These are phyloP conservation scores for Scedosporium aurantiacum DNA, from an alignment of 2,329 filamentous ascomycete genomes.

Conservation along the genomic window DNA sequence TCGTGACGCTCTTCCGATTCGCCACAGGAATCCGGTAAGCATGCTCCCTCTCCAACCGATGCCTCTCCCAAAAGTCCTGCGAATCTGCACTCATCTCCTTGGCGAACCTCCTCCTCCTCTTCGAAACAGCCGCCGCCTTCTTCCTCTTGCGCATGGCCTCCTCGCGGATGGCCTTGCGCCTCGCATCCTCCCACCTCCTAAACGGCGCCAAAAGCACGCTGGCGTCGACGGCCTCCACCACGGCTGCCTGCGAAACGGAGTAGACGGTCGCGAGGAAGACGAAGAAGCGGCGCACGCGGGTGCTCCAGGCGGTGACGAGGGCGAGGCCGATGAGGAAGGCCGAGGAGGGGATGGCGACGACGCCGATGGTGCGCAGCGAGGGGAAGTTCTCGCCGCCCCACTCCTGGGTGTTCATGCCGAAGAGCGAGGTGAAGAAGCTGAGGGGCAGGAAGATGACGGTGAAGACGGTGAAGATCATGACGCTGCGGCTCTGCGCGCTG, in stretches of 20 bases:
- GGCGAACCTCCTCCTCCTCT: slow-evolving; percentile 17
- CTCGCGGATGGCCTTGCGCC: background rate
- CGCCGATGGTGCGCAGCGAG: slow-evolving; percentile 32
- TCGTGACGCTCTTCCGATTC: slow-evolving; percentile 17
- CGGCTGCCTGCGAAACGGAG: background rate
- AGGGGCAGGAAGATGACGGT: slow-evolving; percentile 53
- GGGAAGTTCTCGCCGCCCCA: slow-evolving; percentile 41
- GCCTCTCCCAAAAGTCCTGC: slow-evolving; percentile 28
- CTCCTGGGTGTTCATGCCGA: slow-evolving; percentile 54
- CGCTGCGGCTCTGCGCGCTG: slow-evolving; percentile 48
- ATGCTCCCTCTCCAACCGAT: slow-evolving; percentile 25
- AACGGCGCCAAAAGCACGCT: background rate
- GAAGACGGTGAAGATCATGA: slow-evolving; percentile 56
- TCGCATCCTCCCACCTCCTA: background rate
- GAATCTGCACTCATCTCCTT: slow-evolving; percentile 20
- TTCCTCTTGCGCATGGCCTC: slow-evolving; percentile 3
- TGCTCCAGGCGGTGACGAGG: slow-evolving; percentile 46
- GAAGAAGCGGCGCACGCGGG: slow-evolving; percentile 24
- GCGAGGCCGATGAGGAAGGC: slow-evolving; percentile 36
- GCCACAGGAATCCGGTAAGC: slow-evolving; percentile 28
- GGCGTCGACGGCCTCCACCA: background rate
- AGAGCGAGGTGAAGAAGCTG: slow-evolving; percentile 54
- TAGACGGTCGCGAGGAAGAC: slow-evolving; percentile 11
- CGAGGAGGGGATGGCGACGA: slow-evolving; percentile 37
- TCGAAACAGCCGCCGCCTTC: slow-evolving; percentile 14